These are phyloP conservation scores for Glycine latifolia DNA, from an alignment of 306 rosid genomes.

Conservation along the genomic window DNA sequence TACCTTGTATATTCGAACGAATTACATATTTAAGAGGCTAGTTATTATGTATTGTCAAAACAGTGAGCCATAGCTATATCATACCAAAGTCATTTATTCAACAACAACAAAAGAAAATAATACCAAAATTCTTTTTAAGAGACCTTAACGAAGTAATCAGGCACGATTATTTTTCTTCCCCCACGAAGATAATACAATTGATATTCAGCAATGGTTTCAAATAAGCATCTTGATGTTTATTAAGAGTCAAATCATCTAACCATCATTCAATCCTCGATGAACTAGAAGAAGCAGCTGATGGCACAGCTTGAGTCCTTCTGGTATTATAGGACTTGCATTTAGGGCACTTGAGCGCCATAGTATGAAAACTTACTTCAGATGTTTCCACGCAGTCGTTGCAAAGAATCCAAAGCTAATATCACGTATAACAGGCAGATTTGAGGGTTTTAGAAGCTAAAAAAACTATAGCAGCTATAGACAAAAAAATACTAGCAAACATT, in stretches of 20 bases:
- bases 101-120: too few species aligned
- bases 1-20: too few species aligned
- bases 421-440: not conserved
- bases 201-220: not conserved
- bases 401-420: conserved; percentile 58
- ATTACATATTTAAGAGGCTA: too few species aligned
- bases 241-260: conserved; percentile 47
- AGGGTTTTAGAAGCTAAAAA: not conserved
- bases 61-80: not conserved
- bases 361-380: conserved; percentile 64
- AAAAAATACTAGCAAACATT: not conserved
- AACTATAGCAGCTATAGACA: not conserved
- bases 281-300: conserved; percentile 52
- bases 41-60: not conserved
- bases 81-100: not conserved
- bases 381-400: conserved; percentile 79
- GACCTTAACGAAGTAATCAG: not conserved
- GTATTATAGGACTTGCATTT: conserved; percentile 59
- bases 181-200: not conserved
- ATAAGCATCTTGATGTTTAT: not conserved
- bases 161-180: not conserved
- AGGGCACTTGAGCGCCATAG: conserved; percentile 53
- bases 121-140: not conserved
- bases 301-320: conserved; percentile 58
- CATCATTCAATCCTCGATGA: conserved; percentile 55